Percentiles rank a stretch among this genome's conserved stretches.
Conservation (phyloP, 179 eudicot genomes). For the Beta corolliflora region DNA sequence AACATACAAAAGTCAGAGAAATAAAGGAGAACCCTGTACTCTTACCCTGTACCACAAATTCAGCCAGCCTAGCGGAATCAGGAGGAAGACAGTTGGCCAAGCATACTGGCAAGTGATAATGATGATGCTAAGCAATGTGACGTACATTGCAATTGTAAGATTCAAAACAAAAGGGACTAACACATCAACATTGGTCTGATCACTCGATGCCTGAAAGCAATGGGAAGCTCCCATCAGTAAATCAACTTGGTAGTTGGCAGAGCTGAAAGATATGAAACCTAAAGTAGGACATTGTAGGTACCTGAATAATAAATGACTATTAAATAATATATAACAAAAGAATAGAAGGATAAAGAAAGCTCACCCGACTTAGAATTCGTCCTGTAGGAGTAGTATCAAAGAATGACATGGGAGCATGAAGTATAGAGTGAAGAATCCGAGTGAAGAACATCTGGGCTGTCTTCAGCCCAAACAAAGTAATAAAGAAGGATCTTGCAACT, state of each 20-base stretch:
- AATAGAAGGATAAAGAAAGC: constrained; percentile 1
- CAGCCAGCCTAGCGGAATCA: constrained; percentile 88
- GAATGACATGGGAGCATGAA: constrained; percentile 97
- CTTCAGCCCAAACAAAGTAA: constrained; percentile 71
- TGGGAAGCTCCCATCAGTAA: constrained; percentile 16
- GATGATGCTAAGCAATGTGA: constrained; percentile 75
- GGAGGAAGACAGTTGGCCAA: constrained; percentile 87
- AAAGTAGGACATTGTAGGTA: not conserved
- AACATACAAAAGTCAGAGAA: not conserved
- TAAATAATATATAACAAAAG: not conserved
- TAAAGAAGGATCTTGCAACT: constrained; percentile 43
- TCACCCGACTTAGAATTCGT: constrained; percentile 95
- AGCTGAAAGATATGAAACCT: not conserved
- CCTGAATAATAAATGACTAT: not conserved
- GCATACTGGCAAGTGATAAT: constrained; percentile 89
- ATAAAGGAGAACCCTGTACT: no score
- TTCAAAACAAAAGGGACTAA: constrained; percentile 77
- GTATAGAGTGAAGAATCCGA: constrained; percentile 66
- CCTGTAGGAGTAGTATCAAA: constrained; percentile 99
- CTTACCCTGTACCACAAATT: constrained; percentile 94
- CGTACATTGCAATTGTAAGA: constrained; percentile 69
- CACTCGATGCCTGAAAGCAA: constrained; percentile 80
- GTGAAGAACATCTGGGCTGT: constrained; percentile 71
- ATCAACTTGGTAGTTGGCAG: not conserved
- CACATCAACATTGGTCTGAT: constrained; percentile 83